Evolutionary conservation across 2,329 filamentous ascomycete species (phyloP).

Genomic region (Aspergillus luchuensis): DNA sequence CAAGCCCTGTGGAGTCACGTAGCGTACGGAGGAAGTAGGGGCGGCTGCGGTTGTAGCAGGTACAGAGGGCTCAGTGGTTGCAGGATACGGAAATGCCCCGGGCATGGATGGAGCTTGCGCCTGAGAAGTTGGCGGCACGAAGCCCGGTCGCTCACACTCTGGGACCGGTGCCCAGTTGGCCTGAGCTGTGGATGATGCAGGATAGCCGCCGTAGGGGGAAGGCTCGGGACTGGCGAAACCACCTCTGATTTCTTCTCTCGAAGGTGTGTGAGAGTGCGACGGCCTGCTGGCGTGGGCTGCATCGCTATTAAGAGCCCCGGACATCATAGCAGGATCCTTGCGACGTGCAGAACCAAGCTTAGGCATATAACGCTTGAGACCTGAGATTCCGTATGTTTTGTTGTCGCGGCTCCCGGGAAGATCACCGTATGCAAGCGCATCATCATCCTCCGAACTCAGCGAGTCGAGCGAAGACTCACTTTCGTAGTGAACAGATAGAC

Average conservation of each 20-base stretch:
- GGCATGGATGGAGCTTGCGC: conserved; percentile 30
- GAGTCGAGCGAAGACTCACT: conserved; percentile 24
- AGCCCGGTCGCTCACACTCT: conserved; percentile 45
- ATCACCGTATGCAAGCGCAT: conserved; percentile 43
- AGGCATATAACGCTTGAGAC: background rate
- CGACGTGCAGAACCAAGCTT: conserved; percentile 9
- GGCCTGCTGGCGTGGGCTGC: conserved; percentile 11
- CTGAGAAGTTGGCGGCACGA: conserved; percentile 42
- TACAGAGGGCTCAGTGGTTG: conserved; percentile 25
- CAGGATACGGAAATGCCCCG: conserved; percentile 32
- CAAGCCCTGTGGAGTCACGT: conserved; percentile 27
- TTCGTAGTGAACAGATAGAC: conserved; percentile 25
- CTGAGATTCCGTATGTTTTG: no score
- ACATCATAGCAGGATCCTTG: conserved; percentile 20
- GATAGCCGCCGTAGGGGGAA: conserved; percentile 16
- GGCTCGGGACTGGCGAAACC: conserved; percentile 37
- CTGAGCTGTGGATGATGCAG: conserved; percentile 18
- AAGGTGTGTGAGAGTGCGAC: conserved; percentile 13
- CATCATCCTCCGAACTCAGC: conserved; percentile 34
- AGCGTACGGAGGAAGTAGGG: conserved; percentile 35
- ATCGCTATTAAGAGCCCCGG: conserved; percentile 19
- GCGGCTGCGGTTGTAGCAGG: conserved; percentile 24
- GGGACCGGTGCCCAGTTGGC: conserved; percentile 43
- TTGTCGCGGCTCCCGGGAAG: conserved; percentile 9
- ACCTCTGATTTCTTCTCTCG: conserved; percentile 22